phyloP scores from a whole-genome alignment of 805 yeast genomes.

The Torulaspora microellipsoides region DNA sequence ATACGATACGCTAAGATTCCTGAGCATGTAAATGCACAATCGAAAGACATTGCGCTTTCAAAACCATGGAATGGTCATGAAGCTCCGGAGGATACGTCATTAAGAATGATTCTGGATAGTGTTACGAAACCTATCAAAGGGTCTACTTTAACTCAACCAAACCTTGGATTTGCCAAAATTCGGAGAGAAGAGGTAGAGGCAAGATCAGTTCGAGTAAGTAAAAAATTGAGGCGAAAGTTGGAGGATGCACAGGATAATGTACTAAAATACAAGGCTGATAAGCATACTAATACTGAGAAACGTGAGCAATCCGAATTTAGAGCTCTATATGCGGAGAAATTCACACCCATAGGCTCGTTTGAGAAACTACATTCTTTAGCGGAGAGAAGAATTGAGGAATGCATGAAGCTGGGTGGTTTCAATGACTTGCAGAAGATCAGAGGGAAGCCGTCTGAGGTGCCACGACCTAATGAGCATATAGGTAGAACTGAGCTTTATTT shows the following conservation, averaged over 20 bases:
- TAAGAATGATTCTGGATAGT: conserved; percentile 54
- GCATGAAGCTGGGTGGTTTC: conserved; percentile 67
- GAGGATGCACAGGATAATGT: conserved; percentile 60
- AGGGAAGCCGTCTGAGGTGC: conserved; percentile 52
- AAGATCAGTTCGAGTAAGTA: conserved; percentile 22
- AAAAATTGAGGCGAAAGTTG: conserved; percentile 39
- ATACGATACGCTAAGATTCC: conserved; percentile 44
- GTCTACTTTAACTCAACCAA: neutral
- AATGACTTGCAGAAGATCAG: conserved; percentile 47
- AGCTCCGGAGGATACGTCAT: conserved; percentile 40
- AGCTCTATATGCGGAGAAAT: conserved; percentile 58
- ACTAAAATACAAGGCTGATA: conserved; percentile 53
- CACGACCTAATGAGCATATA: conserved; percentile 48
- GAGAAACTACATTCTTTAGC: conserved; percentile 60
- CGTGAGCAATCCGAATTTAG: conserved; percentile 47
- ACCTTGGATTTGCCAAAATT: conserved; percentile 13
- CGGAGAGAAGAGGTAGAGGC: conserved; percentile 14
- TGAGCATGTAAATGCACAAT: conserved; percentile 39
- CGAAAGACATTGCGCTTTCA: conserved; percentile 46
- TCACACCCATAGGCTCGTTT: conserved; percentile 40
- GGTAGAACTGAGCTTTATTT: conserved; percentile 73
- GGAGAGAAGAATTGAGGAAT: conserved; percentile 69
- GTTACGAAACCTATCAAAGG: conserved; percentile 15
- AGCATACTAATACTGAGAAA: conserved; percentile 26
- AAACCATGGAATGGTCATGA: conserved; percentile 61